These are phyloP conservation scores for Selaginella moellendorffii DNA, from an alignment of 75 land plant species.

Conservation along the genomic window DNA sequence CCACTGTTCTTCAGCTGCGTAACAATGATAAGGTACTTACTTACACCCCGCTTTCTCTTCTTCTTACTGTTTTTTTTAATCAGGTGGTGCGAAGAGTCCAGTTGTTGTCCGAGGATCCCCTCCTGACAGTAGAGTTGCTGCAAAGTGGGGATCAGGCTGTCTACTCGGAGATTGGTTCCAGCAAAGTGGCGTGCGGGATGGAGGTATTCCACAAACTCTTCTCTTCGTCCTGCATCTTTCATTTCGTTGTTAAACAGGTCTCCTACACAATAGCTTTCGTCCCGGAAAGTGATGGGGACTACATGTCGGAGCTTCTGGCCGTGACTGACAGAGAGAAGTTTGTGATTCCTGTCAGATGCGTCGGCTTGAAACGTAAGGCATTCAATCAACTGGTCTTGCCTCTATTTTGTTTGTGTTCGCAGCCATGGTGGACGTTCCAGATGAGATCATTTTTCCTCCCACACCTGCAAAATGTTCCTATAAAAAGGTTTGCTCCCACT, in stretches of 20 bases:
- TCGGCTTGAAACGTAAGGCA: conserved; percentile 18
- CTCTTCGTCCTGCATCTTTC: neutral
- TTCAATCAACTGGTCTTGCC: too few species aligned
- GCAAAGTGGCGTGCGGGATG: conserved; percentile 32
- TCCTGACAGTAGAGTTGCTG: conserved; percentile 16
- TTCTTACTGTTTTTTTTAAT: too few species aligned
- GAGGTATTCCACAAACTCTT: too few species aligned
- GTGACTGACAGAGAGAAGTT: conserved; percentile 30
- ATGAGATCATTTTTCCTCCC: conserved; percentile 27
- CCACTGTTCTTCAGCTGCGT: conserved; percentile 21
- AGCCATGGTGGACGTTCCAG: conserved; percentile 23
- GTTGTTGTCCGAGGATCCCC: conserved; percentile 17
- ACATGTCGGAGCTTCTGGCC: conserved; percentile 16
- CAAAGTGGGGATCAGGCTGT: conserved; percentile 12
- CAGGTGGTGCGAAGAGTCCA: conserved; percentile 26
- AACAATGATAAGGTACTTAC: conserved; percentile 30
- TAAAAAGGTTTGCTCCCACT: conserved; percentile 14
- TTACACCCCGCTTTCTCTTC: too few species aligned
- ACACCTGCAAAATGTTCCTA: conserved; percentile 15
- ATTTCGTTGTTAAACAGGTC: conserved; percentile 2
- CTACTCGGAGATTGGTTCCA: conserved; percentile 16
- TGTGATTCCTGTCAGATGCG: conserved; percentile 21
- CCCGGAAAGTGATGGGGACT: conserved; percentile 20
- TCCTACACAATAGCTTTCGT: conserved; percentile 21
- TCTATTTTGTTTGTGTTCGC: neutral